Conservation (phyloP, 495 filamentous ascomycete genomes). For the Penicillium cosmopolitanum region DNA sequence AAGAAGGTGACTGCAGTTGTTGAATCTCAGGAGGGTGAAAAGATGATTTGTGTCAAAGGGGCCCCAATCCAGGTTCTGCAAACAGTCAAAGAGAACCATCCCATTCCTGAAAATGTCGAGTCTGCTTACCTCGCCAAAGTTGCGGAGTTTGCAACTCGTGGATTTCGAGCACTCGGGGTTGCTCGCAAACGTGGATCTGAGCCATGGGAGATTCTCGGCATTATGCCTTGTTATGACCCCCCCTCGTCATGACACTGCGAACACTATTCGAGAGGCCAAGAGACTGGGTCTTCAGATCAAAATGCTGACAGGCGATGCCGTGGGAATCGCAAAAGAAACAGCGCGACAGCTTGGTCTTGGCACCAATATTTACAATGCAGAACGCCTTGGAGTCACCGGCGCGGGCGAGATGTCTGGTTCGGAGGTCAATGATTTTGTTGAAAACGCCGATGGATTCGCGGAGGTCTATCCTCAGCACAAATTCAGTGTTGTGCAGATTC, state of each 20-base stretch:
- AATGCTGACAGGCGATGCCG: constrained; percentile 96
- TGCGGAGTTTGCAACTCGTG: constrained; percentile 85
- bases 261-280: constrained; percentile 89
- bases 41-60: constrained; percentile 87
- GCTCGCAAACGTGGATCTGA: constrained; percentile 79
- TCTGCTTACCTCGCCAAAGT: constrained; percentile 87
- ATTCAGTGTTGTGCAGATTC: constrained; percentile 93
- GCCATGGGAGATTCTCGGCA: constrained; percentile 88
- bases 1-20: constrained; percentile 90
- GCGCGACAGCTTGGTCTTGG: constrained; percentile 88
- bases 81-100: constrained; percentile 80
- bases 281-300: constrained; percentile 86
- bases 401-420: constrained; percentile 91
- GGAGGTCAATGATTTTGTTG: constrained; percentile 91
- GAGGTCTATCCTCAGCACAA: constrained; percentile 98
- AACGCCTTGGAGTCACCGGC: constrained; percentile 80
- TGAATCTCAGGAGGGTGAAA: constrained; percentile 77
- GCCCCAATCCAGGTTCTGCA: constrained; percentile 83
- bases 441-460: constrained; percentile 91
- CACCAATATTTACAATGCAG: constrained; percentile 93
- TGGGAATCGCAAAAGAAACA: constrained; percentile 90
- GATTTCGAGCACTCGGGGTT: constrained; percentile 90
- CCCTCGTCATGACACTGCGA: constrained; percentile 86
- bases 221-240: constrained; percentile 94
- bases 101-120: constrained; percentile 71